These are phyloP conservation scores for Epichloe festucae DNA, from an alignment of 2,329 filamentous ascomycete species.

Conservation along the genomic window DNA sequence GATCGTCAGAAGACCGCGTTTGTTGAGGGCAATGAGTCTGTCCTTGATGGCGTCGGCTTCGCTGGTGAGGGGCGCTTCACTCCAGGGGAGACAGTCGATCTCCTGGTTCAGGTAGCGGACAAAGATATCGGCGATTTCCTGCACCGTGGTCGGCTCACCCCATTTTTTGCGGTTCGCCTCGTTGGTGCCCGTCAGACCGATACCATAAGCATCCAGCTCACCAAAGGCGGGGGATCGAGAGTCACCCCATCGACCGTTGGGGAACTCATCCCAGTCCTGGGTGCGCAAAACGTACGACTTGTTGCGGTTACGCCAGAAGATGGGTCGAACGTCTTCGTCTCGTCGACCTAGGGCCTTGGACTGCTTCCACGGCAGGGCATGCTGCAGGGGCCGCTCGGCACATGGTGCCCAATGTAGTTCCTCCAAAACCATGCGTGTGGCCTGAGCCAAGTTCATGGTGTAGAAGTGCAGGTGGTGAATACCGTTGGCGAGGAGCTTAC, in stretches of 20 bases:
- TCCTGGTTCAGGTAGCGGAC: constrained; percentile 72
- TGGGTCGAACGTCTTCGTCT: constrained; percentile 90
- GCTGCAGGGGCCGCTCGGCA: constrained; percentile 64
- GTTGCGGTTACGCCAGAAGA: constrained; percentile 97
- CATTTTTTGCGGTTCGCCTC: constrained; percentile 92
- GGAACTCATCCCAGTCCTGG: constrained; percentile 98
- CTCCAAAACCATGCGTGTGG: constrained; percentile 86
- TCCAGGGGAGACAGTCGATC: constrained; percentile 81
- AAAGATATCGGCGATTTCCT: constrained; percentile 74
- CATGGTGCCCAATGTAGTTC: constrained; percentile 75
- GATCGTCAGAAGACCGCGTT: constrained; percentile 79
- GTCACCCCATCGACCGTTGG: constrained; percentile 97
- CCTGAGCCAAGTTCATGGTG: constrained; percentile 96
- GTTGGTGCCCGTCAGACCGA: constrained; percentile 87
- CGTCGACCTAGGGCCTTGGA: constrained; percentile 80
- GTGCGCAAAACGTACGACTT: constrained; percentile 92
- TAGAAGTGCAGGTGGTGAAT: constrained; percentile 93
- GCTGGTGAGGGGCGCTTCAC: constrained; percentile 70
- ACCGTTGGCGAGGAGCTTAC: constrained; percentile 67
- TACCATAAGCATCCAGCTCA: constrained; percentile 86
- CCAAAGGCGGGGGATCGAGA: constrained; percentile 87
- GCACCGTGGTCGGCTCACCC: constrained; percentile 70
- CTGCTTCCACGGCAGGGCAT: constrained; percentile 90
- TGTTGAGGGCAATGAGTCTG: constrained; percentile 70
- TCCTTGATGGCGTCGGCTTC: constrained; percentile 70